Base-by-base conservation (phyloP, 495 filamentous ascomycete genomes). In the Neurospora tetrasperma region DNA sequence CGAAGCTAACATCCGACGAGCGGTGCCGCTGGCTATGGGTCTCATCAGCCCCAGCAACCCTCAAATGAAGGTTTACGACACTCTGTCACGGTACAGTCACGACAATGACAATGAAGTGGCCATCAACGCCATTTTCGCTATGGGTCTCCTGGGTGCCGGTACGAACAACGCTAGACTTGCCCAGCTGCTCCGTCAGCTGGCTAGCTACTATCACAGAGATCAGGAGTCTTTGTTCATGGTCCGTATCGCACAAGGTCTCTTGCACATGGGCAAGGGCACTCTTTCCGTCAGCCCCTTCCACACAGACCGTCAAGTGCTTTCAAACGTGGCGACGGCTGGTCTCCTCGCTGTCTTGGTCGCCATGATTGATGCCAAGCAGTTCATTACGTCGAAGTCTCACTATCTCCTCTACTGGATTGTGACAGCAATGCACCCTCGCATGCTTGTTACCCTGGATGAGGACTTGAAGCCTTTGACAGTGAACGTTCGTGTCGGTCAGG, bases 21-120 rank as follows among this genome's bases (percentile, higher is more conserved):
- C 94, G 39, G 96, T 99, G 27, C 96, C 96, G 27, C 86, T 99
- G n/a, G 96, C 96, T 23, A 96, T 99, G 94, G 96, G 93, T 77
- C 86, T 99, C 70, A 89, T 99, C 78, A 96, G 92, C 83, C 94
- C 96, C 38, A 96, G 93, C 84, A 99, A 98, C 84, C 96, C 96
- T 9, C 96, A 98, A 80, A 99, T 99, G 95, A 99, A 98, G 85
- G 92, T 99, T 42, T 99, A 99, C 83, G 96, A 99, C 79, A 98
- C 96, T 0, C 83, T 99, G 27, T 98, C 96, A n/a, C 87, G 96
- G 74, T 99, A 99, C 84, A 95, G 91, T 75, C 96, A 99, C 87
- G 96, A 99, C 84, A 99, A 96, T 76, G 96, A 99, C 85, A 97
- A 96, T 79, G 96, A 99, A 76, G 96, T 99, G 44, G 96, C 96